These are phyloP conservation scores for Amphichorda felina DNA, from an alignment of 2,329 filamentous ascomycete genomes.

Conservation along the genomic window DNA sequence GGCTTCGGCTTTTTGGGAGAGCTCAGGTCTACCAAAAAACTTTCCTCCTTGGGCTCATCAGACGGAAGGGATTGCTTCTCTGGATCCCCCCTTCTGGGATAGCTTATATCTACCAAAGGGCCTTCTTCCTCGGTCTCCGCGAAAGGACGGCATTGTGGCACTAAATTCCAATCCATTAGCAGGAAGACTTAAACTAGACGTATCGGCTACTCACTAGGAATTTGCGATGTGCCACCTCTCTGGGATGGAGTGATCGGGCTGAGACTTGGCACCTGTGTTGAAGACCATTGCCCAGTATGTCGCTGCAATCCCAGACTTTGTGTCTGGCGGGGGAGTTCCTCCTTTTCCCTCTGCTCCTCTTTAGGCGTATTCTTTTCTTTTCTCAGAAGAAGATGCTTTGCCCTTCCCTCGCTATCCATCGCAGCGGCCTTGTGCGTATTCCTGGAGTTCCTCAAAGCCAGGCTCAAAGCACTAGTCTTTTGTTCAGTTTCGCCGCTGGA, in stretches of 20 bases:
- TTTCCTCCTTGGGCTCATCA: too few relatives aligned
- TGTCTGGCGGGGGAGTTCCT: background rate
- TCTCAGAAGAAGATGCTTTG: slow-evolving; percentile 15
- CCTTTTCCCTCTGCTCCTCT: slow-evolving; percentile 12
- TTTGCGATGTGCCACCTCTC: slow-evolving; percentile 11
- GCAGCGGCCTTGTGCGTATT: slow-evolving; percentile 25
- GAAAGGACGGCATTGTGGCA: background rate
- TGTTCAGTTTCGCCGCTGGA: slow-evolving; percentile 16
- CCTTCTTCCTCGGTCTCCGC: background rate
- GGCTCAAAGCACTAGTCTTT: slow-evolving; percentile 17
- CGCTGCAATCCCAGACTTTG: slow-evolving; percentile 25
- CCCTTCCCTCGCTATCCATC: slow-evolving; percentile 32
- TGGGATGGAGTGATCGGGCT: slow-evolving; percentile 36
- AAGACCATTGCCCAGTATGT: slow-evolving; percentile 36
- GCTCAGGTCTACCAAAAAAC: slow-evolving; percentile 7
- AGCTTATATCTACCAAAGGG: background rate
- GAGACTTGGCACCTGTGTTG: slow-evolving; percentile 33
- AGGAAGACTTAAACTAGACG: background rate
- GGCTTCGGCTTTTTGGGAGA: slow-evolving; percentile 1
- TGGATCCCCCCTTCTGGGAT: too few relatives aligned
- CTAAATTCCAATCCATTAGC: slow-evolving; percentile 5
- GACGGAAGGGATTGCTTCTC: too few relatives aligned
- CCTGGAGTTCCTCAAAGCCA: slow-evolving; percentile 20
- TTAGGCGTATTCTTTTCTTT: slow-evolving; percentile 17
- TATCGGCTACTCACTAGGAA: too few relatives aligned